Evolutionary conservation across 148 eudicot species (phyloP).

Genomic region (Fagopyrum homotropicum): DNA sequence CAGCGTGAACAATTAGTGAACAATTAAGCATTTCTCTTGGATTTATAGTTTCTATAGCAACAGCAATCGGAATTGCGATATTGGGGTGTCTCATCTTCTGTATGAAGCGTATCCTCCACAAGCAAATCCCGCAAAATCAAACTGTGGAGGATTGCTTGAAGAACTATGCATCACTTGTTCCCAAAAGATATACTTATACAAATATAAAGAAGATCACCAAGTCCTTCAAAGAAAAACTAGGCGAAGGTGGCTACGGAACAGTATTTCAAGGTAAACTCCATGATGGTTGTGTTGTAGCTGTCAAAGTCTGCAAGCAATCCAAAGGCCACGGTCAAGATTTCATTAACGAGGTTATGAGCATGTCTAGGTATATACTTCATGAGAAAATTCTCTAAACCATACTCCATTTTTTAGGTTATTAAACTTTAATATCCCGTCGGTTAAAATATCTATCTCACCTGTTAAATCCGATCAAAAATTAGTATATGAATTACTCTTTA

Average conservation of each 20-base stretch:
- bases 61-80: not conserved
- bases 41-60: no score
- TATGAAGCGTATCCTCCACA: not conserved
- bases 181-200: not conserved
- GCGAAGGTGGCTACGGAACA: conserved; percentile 7
- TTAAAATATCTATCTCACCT: no score
- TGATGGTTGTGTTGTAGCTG: not conserved
- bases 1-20: no score
- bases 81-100: not conserved
- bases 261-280: not conserved
- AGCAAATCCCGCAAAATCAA: not conserved
- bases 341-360: not conserved
- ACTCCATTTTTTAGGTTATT: no score
- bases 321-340: not conserved
- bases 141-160: not conserved
- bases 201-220: not conserved
- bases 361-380: not conserved
- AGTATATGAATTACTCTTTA: no score
- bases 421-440: no score
- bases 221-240: not conserved
- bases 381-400: no score
- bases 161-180: conserved; percentile 10
- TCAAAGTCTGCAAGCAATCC: not conserved
- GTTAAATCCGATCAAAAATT: no score
- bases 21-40: no score